Percentiles rank a stretch among this genome's conserved stretches.
Evolutionary conservation across 2,329 filamentous ascomycete species (phyloP).

Genomic region (Lithohypha guttulata): DNA sequence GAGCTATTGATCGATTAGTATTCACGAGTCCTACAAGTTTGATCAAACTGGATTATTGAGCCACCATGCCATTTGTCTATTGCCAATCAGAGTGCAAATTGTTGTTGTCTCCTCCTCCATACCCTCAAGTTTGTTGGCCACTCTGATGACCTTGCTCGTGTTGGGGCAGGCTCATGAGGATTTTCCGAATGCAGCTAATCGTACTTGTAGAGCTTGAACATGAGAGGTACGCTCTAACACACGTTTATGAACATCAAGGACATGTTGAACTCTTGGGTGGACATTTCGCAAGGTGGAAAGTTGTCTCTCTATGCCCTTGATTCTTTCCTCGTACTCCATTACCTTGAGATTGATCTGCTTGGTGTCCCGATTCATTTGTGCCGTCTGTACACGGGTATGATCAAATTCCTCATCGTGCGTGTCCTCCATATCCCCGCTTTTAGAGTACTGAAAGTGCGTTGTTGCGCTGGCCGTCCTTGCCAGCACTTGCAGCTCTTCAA

Average conservation of each 20-base stretch:
- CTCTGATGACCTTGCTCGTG: constrained; percentile 55
- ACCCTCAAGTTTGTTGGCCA: constrained; percentile 53
- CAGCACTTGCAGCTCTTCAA: constrained; percentile 42
- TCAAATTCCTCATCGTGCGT: constrained; percentile 38
- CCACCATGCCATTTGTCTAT: too few relatives aligned
- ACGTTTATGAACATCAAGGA: constrained; percentile 19
- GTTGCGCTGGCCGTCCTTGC: constrained; percentile 25
- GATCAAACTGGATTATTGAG: too few relatives aligned
- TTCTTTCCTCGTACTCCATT: constrained; percentile 53
- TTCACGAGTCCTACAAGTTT: too few relatives aligned
- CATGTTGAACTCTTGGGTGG: neutral
- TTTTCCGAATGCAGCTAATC: constrained; percentile 57
- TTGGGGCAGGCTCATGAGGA: too few relatives aligned
- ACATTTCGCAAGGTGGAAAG: constrained; percentile 4
- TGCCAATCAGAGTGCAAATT: too few relatives aligned
- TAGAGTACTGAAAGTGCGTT: constrained; percentile 23
- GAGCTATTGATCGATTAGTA: too few relatives aligned
- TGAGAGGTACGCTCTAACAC: constrained; percentile 42
- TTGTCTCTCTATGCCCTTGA: constrained; percentile 32
- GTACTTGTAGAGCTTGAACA: constrained; percentile 47
- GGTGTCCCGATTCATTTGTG: constrained; percentile 59
- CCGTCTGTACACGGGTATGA: constrained; percentile 54
- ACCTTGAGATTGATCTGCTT: constrained; percentile 57
- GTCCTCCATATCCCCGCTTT: constrained; percentile 20
- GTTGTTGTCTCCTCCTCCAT: constrained; percentile 57